A percentile compares a stretch with the other conserved stretches of the same genome.
Conservation (phyloP, 2,329 filamentous ascomycete species). For the Nemania sp. region DNA sequence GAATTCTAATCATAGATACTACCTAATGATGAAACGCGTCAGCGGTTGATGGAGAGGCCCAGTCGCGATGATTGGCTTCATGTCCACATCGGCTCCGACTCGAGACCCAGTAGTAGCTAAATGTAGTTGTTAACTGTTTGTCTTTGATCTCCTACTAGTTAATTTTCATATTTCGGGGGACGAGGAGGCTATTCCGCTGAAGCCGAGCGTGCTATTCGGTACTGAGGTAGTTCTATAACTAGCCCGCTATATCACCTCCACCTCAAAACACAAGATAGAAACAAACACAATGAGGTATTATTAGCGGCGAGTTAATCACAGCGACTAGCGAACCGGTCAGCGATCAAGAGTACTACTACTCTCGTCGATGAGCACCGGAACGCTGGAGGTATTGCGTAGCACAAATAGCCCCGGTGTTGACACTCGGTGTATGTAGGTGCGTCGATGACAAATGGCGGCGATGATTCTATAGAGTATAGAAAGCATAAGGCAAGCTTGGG, state of each 20-base stretch:
- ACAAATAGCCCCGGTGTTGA: background rate
- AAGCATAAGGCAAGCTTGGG: background rate
- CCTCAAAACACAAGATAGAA: background rate
- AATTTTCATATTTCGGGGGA: background rate
- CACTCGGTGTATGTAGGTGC: background rate
- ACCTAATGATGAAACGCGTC: background rate
- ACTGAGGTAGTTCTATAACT: background rate
- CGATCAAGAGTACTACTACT: background rate
- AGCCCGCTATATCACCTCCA: background rate
- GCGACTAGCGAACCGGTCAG: background rate
- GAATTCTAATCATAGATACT: constrained; percentile 18
- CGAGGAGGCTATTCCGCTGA: background rate
- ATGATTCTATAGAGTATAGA: background rate
- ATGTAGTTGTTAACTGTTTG: background rate
- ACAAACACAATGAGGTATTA: background rate
- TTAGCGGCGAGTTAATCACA: background rate
- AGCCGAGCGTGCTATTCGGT: background rate
- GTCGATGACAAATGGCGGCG: too few relatives aligned
- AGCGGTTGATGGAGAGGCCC: background rate
- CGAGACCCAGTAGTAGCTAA: background rate
- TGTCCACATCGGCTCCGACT: background rate
- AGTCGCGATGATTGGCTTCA: background rate
- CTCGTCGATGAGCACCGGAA: background rate
- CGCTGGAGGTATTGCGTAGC: background rate
- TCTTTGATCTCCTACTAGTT: background rate